Base-by-base conservation (phyloP, 2,329 filamentous ascomycete species). In the Xylaria polymorpha region DNA sequence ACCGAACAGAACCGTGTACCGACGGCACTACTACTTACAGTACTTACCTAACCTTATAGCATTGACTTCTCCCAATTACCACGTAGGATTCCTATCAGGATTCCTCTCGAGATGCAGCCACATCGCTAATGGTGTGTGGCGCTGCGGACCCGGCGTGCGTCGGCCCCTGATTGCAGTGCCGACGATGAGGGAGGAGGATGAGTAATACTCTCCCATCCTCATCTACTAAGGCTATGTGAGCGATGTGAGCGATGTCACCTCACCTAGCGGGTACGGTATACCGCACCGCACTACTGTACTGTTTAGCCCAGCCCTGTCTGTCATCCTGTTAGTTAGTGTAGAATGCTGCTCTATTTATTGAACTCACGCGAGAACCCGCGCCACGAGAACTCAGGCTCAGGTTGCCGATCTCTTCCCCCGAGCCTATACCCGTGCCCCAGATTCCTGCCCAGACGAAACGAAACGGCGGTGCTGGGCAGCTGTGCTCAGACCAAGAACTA, bases 251-350 rank as follows among this genome's bases (percentile, higher is more conserved):
- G 25, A 29, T 29, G 25, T 29, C 25, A 53, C 48, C 25, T 25
- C 50, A 32, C 7, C 18, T 32, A 53, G 50, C 53, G 55, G 20
- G 32, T 9, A 51, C 44, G 20, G 32, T 9, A 51, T 51, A 35
- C 35, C 25, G 25, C 25, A n/a, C n/a, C n/a, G n/a, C 25, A 29
- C 25, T 29, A 29, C 25, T 29, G 25, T 60, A 66, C 25, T 18
- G 55, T 56, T 15, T 37, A 39, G n/a, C 32, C 53, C 53, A 56
- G 63, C 63, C 63, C 63, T 65, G 63, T 44, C 55, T 51, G 10
- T 55, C 62, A 32, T 15, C 48, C 22, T 37, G 48, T 64, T 18
- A 20, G 48, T 64, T 18, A 20, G 61, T 41, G 62, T 44, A 51
- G 55, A 44, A 20, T 48, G 51, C 50, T 61, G 10, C 10, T 37